phyloP scores from a whole-genome alignment of 306 rosid species.

The Medicago arabica region DNA sequence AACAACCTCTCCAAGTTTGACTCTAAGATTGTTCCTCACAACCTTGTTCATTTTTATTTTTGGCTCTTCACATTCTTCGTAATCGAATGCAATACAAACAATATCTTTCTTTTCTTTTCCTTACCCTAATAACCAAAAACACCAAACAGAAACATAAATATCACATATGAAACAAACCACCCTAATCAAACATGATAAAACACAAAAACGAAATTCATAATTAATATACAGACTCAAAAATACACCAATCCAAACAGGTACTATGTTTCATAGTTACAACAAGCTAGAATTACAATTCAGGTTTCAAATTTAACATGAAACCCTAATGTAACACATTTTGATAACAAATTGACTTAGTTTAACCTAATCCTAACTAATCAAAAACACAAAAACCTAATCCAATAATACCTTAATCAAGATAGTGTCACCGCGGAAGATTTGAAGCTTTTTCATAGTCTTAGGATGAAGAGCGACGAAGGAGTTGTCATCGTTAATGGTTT shows the following conservation, averaged over 20 bases:
- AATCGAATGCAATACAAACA: slow-evolving; percentile 88
- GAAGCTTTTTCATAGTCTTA: slow-evolving; percentile 87
- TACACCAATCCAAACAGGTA: no score
- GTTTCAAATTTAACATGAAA: not conserved
- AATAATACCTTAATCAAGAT: slow-evolving; percentile 76
- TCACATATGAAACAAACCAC: not conserved
- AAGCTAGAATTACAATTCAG: no score
- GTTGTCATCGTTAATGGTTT: slow-evolving; percentile 91
- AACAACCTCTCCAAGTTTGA: slow-evolving; percentile 93
- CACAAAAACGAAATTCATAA: not conserved
- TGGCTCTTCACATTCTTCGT: slow-evolving; percentile 84
- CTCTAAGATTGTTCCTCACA: slow-evolving; percentile 88
- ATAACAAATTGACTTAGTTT: slow-evolving; percentile 20
- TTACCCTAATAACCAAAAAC: slow-evolving; percentile 65
- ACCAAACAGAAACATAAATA: not conserved
- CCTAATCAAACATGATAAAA: slow-evolving; percentile 12
- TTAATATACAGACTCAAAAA: no score
- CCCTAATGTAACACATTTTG: not conserved
- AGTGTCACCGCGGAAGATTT: slow-evolving; percentile 91
- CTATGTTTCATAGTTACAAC: not conserved
- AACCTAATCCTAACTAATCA: slow-evolving; percentile 29
- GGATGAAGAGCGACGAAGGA: slow-evolving; percentile 93
- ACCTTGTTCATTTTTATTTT: slow-evolving; percentile 96
- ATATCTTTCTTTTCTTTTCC: slow-evolving; percentile 89
- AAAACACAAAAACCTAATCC: slow-evolving; percentile 1